Percentiles rank a stretch among this genome's conserved stretches.
Conservation (phyloP, 371 early-diverging fungal species). For the Batrachochytrium dendrobatidis region DNA sequence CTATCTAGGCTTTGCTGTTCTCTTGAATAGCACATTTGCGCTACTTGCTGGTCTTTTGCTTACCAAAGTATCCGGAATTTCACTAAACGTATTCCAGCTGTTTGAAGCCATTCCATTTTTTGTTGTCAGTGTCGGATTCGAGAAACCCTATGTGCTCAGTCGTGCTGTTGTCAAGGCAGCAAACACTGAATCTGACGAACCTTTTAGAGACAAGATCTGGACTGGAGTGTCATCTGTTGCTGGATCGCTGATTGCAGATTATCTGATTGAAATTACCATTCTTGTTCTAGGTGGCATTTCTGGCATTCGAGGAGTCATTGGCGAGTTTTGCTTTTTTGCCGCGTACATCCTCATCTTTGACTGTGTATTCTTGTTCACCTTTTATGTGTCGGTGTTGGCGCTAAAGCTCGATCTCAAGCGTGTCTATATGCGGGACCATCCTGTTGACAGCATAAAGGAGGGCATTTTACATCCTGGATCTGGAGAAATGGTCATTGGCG, state of each 20-base stretch:
- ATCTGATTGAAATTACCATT: slow-evolving; percentile 72
- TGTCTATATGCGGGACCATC: slow-evolving; percentile 3
- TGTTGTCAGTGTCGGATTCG: slow-evolving; percentile 87
- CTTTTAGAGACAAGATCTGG: slow-evolving; percentile 59
- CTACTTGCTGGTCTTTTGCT: slow-evolving; percentile 53
- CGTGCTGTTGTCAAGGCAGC: slow-evolving; percentile 61
- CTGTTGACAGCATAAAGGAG: slow-evolving; percentile 3
- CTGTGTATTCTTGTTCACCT: slow-evolving; percentile 73
- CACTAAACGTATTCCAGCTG: slow-evolving; percentile 24
- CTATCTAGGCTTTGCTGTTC: slow-evolving; percentile 38
- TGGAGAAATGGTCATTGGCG: background rate
- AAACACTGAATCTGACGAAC: slow-evolving; percentile 13
- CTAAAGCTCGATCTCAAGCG: slow-evolving; percentile 70
- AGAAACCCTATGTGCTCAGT: slow-evolving; percentile 76
- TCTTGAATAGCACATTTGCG: slow-evolving; percentile 66
- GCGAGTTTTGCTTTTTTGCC: slow-evolving; percentile 75
- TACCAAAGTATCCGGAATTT: slow-evolving; percentile 13
- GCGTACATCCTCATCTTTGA: slow-evolving; percentile 78
- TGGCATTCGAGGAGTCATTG: slow-evolving; percentile 45
- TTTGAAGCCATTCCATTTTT: slow-evolving; percentile 89
- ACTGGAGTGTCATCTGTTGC: slow-evolving; percentile 64
- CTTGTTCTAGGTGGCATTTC: slow-evolving; percentile 71
- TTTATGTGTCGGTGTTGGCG: slow-evolving; percentile 79
- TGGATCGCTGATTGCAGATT: slow-evolving; percentile 64
- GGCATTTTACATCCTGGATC: background rate